A percentile compares a stretch with the other conserved stretches of the same genome.
phyloP scores from a whole-genome alignment of 1,139 yeast genomes.

The Insectozyma bohioensis region DNA sequence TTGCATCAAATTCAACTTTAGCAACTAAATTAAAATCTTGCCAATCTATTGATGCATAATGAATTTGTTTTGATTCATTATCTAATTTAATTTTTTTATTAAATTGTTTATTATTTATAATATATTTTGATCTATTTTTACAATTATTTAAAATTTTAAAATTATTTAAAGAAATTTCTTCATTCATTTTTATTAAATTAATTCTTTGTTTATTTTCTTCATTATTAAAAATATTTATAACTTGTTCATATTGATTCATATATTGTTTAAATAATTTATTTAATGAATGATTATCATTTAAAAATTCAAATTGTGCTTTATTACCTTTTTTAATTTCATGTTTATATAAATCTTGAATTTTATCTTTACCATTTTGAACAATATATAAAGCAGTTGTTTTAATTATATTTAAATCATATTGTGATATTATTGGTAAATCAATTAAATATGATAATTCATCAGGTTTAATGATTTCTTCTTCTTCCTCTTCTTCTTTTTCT shows the following conservation, averaged over 20 bases:
- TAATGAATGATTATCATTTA: conserved; percentile 61
- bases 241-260: conserved; percentile 54
- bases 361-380: conserved; percentile 54
- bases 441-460: conserved; percentile 46
- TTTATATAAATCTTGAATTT: conserved; percentile 34
- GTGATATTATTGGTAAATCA: conserved; percentile 55
- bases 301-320: conserved; percentile 66
- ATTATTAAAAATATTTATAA: conserved; percentile 24
- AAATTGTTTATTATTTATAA: conserved; percentile 32
- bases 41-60: conserved; percentile 86
- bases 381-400: conserved; percentile 72
- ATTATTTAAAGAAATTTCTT: conserved; percentile 7
- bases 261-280: conserved; percentile 51
- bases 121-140: conserved; percentile 57
- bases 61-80: conserved; percentile 33
- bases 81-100: conserved; percentile 36
- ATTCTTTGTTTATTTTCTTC: conserved; percentile 10
- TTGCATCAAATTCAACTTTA: conserved; percentile 62
- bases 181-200: conserved; percentile 9
- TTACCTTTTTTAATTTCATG: conserved; percentile 39
- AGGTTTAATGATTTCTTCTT: conserved; percentile 10
- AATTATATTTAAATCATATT: conserved; percentile 65
- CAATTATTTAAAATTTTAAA: conserved; percentile 47
- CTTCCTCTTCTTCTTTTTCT: conserved; percentile 5
- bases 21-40: conserved; percentile 74